These are phyloP conservation scores for Colletotrichum sp. DNA, from an alignment of 2,329 filamentous ascomycete species.

Conservation along the genomic window DNA sequence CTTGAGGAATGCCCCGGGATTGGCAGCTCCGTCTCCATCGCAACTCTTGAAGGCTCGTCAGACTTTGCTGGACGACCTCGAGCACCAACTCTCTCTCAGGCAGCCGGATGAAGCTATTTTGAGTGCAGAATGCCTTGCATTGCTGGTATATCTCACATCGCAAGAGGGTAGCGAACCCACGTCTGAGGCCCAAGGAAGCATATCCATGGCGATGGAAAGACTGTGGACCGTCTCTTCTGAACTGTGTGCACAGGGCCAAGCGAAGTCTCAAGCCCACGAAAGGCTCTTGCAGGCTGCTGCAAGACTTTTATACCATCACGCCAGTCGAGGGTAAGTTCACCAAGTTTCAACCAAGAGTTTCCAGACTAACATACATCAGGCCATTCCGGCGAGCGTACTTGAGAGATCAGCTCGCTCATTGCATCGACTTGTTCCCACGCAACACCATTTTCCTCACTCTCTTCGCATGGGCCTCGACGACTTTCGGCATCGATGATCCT, in stretches of 20 bases:
- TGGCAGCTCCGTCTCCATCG: slow-evolving; percentile 31
- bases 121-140: slow-evolving; percentile 64
- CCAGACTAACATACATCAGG: slow-evolving; percentile 36
- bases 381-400: slow-evolving; percentile 73
- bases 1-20: slow-evolving; percentile 21
- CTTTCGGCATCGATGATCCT: slow-evolving; percentile 76
- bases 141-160: slow-evolving; percentile 70
- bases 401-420: slow-evolving; percentile 64
- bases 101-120: slow-evolving; percentile 53
- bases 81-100: slow-evolving; percentile 59
- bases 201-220: slow-evolving; percentile 51
- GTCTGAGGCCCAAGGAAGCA: slow-evolving; percentile 57
- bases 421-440: slow-evolving; percentile 69
- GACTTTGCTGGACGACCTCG: slow-evolving; percentile 56
- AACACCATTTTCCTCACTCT: slow-evolving; percentile 80
- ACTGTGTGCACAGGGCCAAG: slow-evolving; percentile 41
- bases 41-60: slow-evolving; percentile 59
- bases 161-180: slow-evolving; percentile 45
- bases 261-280: slow-evolving; percentile 55
- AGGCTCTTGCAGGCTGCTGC: slow-evolving; percentile 72
- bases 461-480: slow-evolving; percentile 75
- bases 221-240: slow-evolving; percentile 47
- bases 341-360: not conserved
- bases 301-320: slow-evolving; percentile 70
- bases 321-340: slow-evolving; percentile 55